Evolutionary conservation across 768 basidiomycete species (phyloP).

Genomic region (Naganishia kalamii): DNA sequence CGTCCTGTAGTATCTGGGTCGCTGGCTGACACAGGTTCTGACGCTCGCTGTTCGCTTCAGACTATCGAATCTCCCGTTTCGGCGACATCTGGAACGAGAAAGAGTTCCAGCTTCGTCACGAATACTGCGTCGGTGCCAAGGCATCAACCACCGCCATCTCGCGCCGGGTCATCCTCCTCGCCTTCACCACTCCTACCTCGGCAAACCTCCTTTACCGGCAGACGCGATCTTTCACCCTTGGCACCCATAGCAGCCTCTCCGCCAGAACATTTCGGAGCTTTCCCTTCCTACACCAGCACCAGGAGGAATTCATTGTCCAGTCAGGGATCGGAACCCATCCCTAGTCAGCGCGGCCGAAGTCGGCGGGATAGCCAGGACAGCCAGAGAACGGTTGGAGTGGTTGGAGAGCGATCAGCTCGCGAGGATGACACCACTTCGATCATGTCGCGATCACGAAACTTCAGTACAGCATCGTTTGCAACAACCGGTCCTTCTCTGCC

Average conservation of each 20-base stretch:
- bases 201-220: slow-evolving; percentile 21
- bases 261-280: slow-evolving; percentile 16
- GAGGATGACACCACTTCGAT: neutral
- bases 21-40: no score
- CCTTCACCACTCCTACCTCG: neutral
- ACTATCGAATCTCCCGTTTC: neutral
- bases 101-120: neutral
- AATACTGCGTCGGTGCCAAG: neutral
- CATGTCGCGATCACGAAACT: neutral
- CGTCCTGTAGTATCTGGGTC: neutral
- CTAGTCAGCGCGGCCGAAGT: slow-evolving; percentile 7
- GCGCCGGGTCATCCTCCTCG: neutral
- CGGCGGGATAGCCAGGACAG: slow-evolving; percentile 17
- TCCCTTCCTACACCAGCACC: slow-evolving; percentile 2
- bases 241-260: slow-evolving; percentile 16
- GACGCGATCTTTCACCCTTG: slow-evolving; percentile 27
- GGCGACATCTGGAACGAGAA: neutral
- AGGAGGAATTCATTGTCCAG: slow-evolving; percentile 26
- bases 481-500: slow-evolving; percentile 20
- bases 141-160: neutral
- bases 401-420: neutral
- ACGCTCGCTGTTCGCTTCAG: neutral
- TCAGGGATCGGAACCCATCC: neutral
- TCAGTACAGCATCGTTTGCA: slow-evolving; percentile 33
- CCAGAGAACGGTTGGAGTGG: neutral